A percentile compares a stretch with the other conserved stretches of the same genome.
phyloP scores from a whole-genome alignment of 495 filamentous ascomycete genomes.

The Pseudomonodictys pantanalensis region DNA sequence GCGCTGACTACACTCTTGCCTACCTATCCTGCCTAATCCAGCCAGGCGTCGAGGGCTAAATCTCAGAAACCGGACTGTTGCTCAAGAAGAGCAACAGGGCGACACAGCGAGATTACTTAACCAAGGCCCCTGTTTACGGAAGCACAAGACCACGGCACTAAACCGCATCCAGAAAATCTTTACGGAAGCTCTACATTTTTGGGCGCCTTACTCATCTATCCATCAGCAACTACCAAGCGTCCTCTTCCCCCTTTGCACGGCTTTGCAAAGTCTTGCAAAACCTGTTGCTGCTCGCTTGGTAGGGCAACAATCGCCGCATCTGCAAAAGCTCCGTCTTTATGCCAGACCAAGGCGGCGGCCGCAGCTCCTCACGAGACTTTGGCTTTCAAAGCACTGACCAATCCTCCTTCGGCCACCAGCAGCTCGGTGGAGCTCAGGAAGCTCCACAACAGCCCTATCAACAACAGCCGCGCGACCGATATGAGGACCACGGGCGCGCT shows the following conservation, averaged over 20 bases:
- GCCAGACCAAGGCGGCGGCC: constrained; percentile 27
- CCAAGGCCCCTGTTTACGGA: background rate
- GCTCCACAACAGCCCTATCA: constrained; percentile 1
- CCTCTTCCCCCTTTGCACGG: too few species aligned
- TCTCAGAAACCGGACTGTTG: too few species aligned
- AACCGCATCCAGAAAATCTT: background rate
- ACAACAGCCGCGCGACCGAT: constrained; percentile 15
- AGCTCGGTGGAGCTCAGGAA: constrained; percentile 5
- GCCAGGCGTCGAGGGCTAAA: too few species aligned
- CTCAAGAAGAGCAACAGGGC: too few species aligned
- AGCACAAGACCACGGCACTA: constrained; percentile 7
- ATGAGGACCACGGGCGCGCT: constrained; percentile 15
- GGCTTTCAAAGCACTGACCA: constrained; percentile 36
- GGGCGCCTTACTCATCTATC: constrained; percentile 11
- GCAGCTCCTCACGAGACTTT: constrained; percentile 32
- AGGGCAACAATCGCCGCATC: constrained; percentile 3
- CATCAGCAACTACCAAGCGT: constrained; percentile 3
- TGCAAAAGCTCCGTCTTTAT: constrained; percentile 24
- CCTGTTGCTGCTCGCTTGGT: background rate
- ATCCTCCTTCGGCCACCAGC: constrained; percentile 14
- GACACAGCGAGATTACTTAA: background rate
- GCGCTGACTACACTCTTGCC: too few species aligned
- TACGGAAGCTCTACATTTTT: background rate
- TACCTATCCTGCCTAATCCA: too few species aligned
- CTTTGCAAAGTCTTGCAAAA: background rate